phyloP scores from a whole-genome alignment of 176 grass and related monocot species.

The Metroxylon sagu region DNA sequence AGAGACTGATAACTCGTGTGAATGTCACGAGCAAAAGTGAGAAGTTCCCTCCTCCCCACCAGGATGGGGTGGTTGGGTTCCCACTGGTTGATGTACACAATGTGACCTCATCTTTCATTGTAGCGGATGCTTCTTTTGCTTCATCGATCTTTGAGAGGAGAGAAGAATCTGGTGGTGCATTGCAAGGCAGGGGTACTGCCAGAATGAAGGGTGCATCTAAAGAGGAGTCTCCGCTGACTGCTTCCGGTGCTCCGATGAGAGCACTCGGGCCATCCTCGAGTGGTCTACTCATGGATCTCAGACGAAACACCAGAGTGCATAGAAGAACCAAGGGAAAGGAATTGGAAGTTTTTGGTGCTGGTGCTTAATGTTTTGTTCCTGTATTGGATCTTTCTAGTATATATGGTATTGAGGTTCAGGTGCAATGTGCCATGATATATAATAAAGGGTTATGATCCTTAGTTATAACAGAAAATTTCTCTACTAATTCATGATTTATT shows the following conservation, averaged over 20 bases:
- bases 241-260: slow-evolving; percentile 18
- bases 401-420: too few relatives aligned
- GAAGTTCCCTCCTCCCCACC: slow-evolving; percentile 50
- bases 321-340: slow-evolving; percentile 18
- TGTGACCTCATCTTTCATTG: slow-evolving; percentile 21
- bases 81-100: slow-evolving; percentile 11
- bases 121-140: slow-evolving; percentile 21
- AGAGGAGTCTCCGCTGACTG: slow-evolving; percentile 4
- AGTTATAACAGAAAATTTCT: too few relatives aligned
- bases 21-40: slow-evolving; percentile 35
- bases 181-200: neutral
- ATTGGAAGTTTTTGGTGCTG: slow-evolving; percentile 7
- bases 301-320: slow-evolving; percentile 16
- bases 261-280: neutral
- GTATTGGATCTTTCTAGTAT: too few relatives aligned
- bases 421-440: too few relatives aligned
- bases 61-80: slow-evolving; percentile 29
- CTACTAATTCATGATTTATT: too few relatives aligned
- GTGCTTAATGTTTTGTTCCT: neutral
- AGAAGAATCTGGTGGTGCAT: neutral
- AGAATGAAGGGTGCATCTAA: slow-evolving; percentile 2
- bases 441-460: too few relatives aligned
- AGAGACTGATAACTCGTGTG: slow-evolving; percentile 20
- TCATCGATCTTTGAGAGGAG: slow-evolving; percentile 17
- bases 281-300: slow-evolving; percentile 23